Evolutionary conservation across 2,329 filamentous ascomycete species (phyloP).

Genomic region (Mariannaea elegans): DNA sequence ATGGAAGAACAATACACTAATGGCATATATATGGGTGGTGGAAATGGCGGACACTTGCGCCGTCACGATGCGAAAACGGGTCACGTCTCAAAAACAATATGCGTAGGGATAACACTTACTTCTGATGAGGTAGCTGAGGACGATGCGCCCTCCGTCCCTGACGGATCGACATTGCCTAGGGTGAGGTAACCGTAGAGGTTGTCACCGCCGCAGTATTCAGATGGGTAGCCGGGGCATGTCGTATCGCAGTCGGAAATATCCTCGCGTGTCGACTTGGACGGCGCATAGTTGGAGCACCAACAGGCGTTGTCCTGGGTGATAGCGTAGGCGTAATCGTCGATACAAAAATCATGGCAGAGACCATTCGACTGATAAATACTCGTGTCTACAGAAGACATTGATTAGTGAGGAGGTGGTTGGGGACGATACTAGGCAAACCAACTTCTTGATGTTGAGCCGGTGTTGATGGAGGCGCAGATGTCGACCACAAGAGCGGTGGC

Average conservation of each 20-base stretch:
- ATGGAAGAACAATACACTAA: slow-evolving; percentile 14
- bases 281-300: slow-evolving; percentile 79
- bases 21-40: slow-evolving; percentile 12
- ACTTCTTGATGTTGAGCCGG: slow-evolving; percentile 45
- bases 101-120: slow-evolving; percentile 39
- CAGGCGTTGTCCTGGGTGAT: slow-evolving; percentile 72
- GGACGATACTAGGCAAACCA: slow-evolving; percentile 22
- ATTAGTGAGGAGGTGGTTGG: not conserved
- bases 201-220: slow-evolving; percentile 68
- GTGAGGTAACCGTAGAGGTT: slow-evolving; percentile 73
- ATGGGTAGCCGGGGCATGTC: slow-evolving; percentile 73
- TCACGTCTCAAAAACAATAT: slow-evolving; percentile 29
- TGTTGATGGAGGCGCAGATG: slow-evolving; percentile 51
- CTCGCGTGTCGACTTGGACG: slow-evolving; percentile 54
- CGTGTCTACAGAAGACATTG: slow-evolving; percentile 50
- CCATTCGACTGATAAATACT: slow-evolving; percentile 75
- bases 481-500: slow-evolving; percentile 39
- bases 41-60: slow-evolving; percentile 35
- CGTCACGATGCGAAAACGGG: slow-evolving; percentile 27
- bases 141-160: slow-evolving; percentile 59
- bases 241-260: slow-evolving; percentile 59
- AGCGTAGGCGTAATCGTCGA: slow-evolving; percentile 68
- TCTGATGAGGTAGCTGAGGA: slow-evolving; percentile 36
- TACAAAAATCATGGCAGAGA: slow-evolving; percentile 70
- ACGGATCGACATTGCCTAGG: slow-evolving; percentile 57